phyloP scores from a whole-genome alignment of 192 early-diverging fungal species.

The Podila epigama region DNA sequence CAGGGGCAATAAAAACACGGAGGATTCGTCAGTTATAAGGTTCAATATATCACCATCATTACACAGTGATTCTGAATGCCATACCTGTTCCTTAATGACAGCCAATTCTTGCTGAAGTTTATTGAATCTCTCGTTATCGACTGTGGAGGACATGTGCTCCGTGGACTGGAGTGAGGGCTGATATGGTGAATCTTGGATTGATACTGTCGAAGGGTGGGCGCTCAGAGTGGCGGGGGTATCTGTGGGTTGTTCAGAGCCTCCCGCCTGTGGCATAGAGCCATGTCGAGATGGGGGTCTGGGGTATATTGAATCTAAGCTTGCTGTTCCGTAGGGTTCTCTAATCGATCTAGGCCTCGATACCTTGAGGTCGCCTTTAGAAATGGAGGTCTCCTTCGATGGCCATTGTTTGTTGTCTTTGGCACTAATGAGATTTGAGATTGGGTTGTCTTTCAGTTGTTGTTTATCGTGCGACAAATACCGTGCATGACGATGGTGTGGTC shows the following conservation, averaged over 20 bases:
- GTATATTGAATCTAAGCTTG: conserved; percentile 5
- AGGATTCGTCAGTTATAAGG: not conserved
- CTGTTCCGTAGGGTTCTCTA: not conserved
- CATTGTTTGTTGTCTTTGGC: not conserved
- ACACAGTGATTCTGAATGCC: not conserved
- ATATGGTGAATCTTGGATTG: not conserved
- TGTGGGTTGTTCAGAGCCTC: not conserved
- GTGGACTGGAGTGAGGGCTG: not conserved
- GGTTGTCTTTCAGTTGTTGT: not conserved
- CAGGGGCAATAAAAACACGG: not conserved
- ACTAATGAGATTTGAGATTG: not conserved
- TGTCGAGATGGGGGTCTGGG: not conserved
- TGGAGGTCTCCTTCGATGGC: not conserved
- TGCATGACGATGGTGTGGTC: not conserved
- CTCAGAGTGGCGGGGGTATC: conserved; percentile 6
- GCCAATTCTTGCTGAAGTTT: conserved; percentile 26
- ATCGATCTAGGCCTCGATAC: not conserved
- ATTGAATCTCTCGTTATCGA: conserved; percentile 21
- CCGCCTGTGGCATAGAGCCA: not conserved
- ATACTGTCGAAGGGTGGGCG: not conserved
- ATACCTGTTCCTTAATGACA: conserved; percentile 33
- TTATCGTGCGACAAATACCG: not conserved
- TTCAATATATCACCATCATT: too few relatives aligned
- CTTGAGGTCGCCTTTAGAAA: not conserved
- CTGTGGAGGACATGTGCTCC: not conserved